phyloP scores from a whole-genome alignment of 495 filamentous ascomycete genomes.

The Hypoxylon cercidicola region DNA sequence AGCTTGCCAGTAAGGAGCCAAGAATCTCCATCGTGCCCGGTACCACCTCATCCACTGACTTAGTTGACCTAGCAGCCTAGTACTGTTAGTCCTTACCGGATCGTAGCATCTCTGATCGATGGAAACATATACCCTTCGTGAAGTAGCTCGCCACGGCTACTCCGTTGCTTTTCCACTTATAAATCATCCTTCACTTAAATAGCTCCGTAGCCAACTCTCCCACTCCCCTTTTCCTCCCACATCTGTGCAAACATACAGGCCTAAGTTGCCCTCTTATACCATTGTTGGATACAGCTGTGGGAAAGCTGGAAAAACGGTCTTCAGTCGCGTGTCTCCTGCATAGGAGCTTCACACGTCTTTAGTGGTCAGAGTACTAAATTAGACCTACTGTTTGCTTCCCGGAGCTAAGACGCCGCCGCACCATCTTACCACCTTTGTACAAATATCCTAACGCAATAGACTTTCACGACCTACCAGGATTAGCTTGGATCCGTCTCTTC shows the following conservation, averaged over 20 bases:
- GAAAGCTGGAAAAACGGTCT: slow-evolving; percentile 9
- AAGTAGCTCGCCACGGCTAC: slow-evolving; percentile 37
- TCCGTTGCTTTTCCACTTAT: slow-evolving; percentile 23
- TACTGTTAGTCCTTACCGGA: slow-evolving; percentile 18
- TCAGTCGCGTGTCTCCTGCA: slow-evolving; percentile 18
- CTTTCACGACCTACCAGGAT: slow-evolving; percentile 27
- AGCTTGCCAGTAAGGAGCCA: slow-evolving; percentile 40
- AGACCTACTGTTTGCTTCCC: slow-evolving; percentile 6
- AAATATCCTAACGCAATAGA: slow-evolving; percentile 21
- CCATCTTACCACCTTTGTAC: slow-evolving; percentile 9
- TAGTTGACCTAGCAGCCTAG: slow-evolving; percentile 4
- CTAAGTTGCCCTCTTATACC: not conserved
- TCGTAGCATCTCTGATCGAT: slow-evolving; percentile 35
- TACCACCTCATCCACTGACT: slow-evolving; percentile 24
- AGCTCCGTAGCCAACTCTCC: slow-evolving; percentile 21
- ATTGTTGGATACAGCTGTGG: slow-evolving; percentile 9
- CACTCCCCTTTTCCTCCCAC: slow-evolving; percentile 2
- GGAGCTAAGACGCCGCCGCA: slow-evolving; percentile 27
- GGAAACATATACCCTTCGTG: slow-evolving; percentile 29
- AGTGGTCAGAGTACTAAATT: slow-evolving; percentile 15
- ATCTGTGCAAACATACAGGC: slow-evolving; percentile 1
- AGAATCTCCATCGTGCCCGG: slow-evolving; percentile 37
- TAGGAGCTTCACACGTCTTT: slow-evolving; percentile 4
- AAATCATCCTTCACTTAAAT: slow-evolving; percentile 24
- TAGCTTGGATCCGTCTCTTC: slow-evolving; percentile 9